Evolutionary conservation across 1,284 basidiomycete genomes (phyloP).

Genomic region (Schizophyllum commune): DNA sequence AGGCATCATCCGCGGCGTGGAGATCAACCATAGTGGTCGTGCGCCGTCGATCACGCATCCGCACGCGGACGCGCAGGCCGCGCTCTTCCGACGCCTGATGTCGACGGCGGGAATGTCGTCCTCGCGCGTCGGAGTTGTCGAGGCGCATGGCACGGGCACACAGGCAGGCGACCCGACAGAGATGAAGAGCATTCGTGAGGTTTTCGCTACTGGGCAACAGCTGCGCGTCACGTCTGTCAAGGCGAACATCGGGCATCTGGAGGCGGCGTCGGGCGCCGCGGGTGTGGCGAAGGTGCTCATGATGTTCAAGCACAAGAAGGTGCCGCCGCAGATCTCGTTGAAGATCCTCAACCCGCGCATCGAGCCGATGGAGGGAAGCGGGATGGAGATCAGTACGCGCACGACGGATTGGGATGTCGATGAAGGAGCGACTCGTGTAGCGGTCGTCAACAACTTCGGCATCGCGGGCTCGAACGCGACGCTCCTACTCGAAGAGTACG

Average conservation of each 20-base stretch:
- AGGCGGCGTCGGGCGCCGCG: slow-evolving; percentile 66
- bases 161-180: slow-evolving; percentile 64
- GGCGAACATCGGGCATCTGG: slow-evolving; percentile 66
- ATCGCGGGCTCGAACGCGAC: slow-evolving; percentile 66
- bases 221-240: slow-evolving; percentile 64
- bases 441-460: slow-evolving; percentile 67
- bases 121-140: slow-evolving; percentile 47
- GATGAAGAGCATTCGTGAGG: slow-evolving; percentile 50
- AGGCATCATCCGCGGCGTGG: slow-evolving; percentile 59
- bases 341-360: slow-evolving; percentile 50
- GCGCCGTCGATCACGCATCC: slow-evolving; percentile 67
- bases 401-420: slow-evolving; percentile 35
- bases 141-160: slow-evolving; percentile 69
- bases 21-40: slow-evolving; percentile 61
- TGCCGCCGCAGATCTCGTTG: slow-evolving; percentile 57
- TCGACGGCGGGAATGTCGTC: slow-evolving; percentile 36
- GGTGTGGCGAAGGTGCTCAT: slow-evolving; percentile 63
- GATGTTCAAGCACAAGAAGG: slow-evolving; percentile 49
- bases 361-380: slow-evolving; percentile 36
- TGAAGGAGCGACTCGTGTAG: slow-evolving; percentile 33
- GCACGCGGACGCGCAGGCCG: slow-evolving; percentile 50
- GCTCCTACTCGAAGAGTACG: slow-evolving; percentile 49
- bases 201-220: slow-evolving; percentile 25
- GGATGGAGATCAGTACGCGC: slow-evolving; percentile 39
- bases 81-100: slow-evolving; percentile 45